Evolutionary conservation across 306 rosid genomes (phyloP), one percentile per base, ranked within the genome.

Genomic region (Cajanus cajan): DNA sequence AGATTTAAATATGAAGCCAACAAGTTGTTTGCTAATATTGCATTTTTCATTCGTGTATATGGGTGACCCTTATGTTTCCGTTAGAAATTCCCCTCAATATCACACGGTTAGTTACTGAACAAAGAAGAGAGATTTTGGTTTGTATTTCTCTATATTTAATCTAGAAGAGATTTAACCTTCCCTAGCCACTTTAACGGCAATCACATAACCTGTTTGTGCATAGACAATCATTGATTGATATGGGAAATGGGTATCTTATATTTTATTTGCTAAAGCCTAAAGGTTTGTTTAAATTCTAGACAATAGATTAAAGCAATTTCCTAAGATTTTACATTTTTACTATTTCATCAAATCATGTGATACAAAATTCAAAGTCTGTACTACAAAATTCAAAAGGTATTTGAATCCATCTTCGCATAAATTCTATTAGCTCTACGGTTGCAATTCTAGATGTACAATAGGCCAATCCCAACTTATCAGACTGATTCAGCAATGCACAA

Each of bases 401-500:
- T 34, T 40, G 6, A 22, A 51, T 7, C 18, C 34, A 48, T 40
- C 43, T 76, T 40, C n/a, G 12, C 15, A 62, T 55, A 62, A 59
- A 31, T 70, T 71, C 74, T 63, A 13, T 28, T n/a, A 61, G 5
- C 44, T 70, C 8, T 71, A 45, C 57, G 12, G 15, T 24, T 47
- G 80, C 5, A 58, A 81, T 40, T 82, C 10, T 71, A 36, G 25
- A 37, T 55, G 41, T 54, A 40, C 80, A 80, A 73, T 14, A 31
- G n/a, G 31, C 21, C 78, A 47, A 28, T 19, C 18, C 62, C 36
- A 24, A 45, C 33, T 31, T 50, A 37, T 48, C 31, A 71, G 55
- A 61, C 25, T 22, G 47, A 50, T 50, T 62, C 73, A 11, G 48
- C 39, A 68, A 37, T 41, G 51, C 25, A 47, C 36, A 66, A 19